phyloP scores from a whole-genome alignment of 345 rosid genomes.

The Pseudoturritis turrita region DNA sequence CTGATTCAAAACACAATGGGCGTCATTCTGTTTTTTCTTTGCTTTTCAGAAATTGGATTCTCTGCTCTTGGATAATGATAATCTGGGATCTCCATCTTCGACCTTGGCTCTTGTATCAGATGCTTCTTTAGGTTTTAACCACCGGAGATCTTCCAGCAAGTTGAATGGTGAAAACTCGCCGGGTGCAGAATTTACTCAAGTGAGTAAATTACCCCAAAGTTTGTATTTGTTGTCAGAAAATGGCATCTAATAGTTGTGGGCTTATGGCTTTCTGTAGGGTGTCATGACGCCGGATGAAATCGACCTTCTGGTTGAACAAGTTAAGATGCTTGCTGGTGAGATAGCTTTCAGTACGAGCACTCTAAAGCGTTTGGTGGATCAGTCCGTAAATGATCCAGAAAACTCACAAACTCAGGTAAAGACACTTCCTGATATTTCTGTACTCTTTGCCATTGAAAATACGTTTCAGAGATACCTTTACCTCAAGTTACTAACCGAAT shows the following conservation, averaged over 20 bases:
- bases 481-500: neutral
- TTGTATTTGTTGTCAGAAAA: neutral
- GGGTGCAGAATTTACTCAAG: slow-evolving; percentile 67
- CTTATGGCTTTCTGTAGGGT: slow-evolving; percentile 42
- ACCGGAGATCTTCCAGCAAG: slow-evolving; percentile 72
- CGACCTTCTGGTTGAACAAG: slow-evolving; percentile 97
- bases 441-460: neutral
- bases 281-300: slow-evolving; percentile 83
- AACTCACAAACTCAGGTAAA: slow-evolving; percentile 71
- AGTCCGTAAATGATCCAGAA: slow-evolving; percentile 82
- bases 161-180: slow-evolving; percentile 76
- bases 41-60: slow-evolving; percentile 56
- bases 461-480: neutral
- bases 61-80: slow-evolving; percentile 57
- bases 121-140: slow-evolving; percentile 50
- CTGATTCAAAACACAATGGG: neutral
- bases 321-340: slow-evolving; percentile 98
- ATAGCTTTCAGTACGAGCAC: slow-evolving; percentile 92
- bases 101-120: slow-evolving; percentile 45
- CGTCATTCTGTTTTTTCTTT: slow-evolving; percentile 13
- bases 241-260: slow-evolving; percentile 15
- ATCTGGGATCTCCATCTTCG: slow-evolving; percentile 48
- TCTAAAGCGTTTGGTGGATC: slow-evolving; percentile 90
- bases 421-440: neutral
- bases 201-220: slow-evolving; percentile 28